Percentiles rank a stretch among this genome's conserved stretches.
These are phyloP conservation scores for Metarhizium humberi DNA, from an alignment of 2,329 filamentous ascomycete species.

Conservation along the genomic window DNA sequence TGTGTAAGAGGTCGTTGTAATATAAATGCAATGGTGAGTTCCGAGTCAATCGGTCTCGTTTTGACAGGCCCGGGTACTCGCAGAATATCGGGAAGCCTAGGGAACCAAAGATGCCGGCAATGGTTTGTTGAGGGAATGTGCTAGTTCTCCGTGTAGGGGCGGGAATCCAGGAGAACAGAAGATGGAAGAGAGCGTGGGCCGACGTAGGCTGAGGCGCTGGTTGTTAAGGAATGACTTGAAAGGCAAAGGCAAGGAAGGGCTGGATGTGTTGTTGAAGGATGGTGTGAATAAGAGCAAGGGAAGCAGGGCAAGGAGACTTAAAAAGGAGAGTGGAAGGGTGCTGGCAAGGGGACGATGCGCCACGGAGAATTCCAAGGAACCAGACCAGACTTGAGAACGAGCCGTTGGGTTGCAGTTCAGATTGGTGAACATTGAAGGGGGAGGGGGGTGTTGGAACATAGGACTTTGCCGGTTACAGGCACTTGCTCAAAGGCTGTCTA, in stretches of 20 bases:
- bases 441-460: too few species aligned
- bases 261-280: conserved; percentile 7
- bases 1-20: neutral
- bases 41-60: conserved; percentile 4
- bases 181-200: conserved; percentile 8
- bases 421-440: too few species aligned
- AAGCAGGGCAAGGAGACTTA: neutral
- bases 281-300: neutral
- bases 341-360: too few species aligned
- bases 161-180: neutral
- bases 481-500: too few species aligned
- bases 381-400: too few species aligned
- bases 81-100: conserved; percentile 8
- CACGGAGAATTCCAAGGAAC: too few species aligned
- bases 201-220: conserved; percentile 6
- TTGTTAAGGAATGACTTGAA: conserved; percentile 14
- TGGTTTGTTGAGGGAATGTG: conserved; percentile 6
- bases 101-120: neutral
- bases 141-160: neutral
- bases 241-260: conserved; percentile 10
- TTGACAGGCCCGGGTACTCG: conserved; percentile 4
- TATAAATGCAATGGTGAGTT: neutral
- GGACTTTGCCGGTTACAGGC: too few species aligned
- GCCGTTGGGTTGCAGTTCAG: too few species aligned
- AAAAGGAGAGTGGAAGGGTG: neutral